Percentiles rank a stretch among this genome's conserved stretches.
These are phyloP conservation scores for Termitomyces sp. DNA, from an alignment of 1,284 basidiomycete species.

Conservation along the genomic window DNA sequence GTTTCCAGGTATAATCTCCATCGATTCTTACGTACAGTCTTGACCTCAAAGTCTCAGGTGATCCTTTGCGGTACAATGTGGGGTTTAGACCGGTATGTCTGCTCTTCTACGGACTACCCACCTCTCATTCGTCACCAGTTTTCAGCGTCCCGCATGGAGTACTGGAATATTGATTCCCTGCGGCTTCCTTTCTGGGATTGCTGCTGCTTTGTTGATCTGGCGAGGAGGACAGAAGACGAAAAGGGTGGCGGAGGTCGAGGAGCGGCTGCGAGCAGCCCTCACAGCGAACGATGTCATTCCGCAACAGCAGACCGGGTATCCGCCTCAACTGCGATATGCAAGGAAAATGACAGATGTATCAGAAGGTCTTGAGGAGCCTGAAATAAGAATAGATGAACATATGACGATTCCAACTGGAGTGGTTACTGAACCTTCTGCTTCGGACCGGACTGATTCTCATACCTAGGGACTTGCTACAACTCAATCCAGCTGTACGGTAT, in stretches of 20 bases:
- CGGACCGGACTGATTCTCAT: conserved; percentile 7
- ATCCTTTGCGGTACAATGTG: conserved; percentile 82
- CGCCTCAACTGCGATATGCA: conserved; percentile 1
- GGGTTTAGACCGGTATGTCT: conserved; percentile 58
- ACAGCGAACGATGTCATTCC: conserved; percentile 30
- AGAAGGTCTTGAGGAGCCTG: conserved; percentile 14
- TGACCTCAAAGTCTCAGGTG: conserved; percentile 28
- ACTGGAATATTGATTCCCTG: conserved; percentile 72
- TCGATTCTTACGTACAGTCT: neutral
- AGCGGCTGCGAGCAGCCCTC: conserved; percentile 66
- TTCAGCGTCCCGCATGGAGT: conserved; percentile 61
- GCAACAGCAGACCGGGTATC: neutral
- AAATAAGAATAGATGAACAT: conserved; percentile 29
- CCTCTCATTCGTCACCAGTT: conserved; percentile 28
- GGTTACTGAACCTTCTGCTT: conserved; percentile 12
- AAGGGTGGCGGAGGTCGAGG: conserved; percentile 68
- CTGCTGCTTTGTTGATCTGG: conserved; percentile 77
- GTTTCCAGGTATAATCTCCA: conserved; percentile 57
- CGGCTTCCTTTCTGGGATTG: conserved; percentile 78
- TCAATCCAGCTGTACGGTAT: conserved; percentile 80
- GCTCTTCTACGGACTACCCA: neutral
- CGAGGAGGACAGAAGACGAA: conserved; percentile 75
- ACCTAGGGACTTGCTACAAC: neutral
- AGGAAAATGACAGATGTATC: conserved; percentile 14
- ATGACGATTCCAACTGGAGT: conserved; percentile 29